These are phyloP conservation scores for Hypericum perforatum DNA, from an alignment of 345 rosid species.

Conservation along the genomic window DNA sequence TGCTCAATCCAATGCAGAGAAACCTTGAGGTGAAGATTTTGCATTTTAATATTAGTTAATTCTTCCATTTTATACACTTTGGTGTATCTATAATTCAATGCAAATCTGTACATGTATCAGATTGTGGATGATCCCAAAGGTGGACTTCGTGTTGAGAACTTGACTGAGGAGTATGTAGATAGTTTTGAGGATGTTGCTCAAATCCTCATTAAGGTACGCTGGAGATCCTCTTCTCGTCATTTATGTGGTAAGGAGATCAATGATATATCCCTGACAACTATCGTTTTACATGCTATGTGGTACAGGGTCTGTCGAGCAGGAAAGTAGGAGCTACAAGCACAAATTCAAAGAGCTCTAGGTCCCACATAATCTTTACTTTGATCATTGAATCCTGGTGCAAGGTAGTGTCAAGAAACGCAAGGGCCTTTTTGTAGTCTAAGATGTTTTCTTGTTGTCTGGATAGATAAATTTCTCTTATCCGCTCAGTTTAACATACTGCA, in stretches of 20 bases:
- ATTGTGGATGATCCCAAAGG: conserved; percentile 72
- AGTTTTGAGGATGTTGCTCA: conserved; percentile 79
- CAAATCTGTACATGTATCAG: conserved; percentile 22
- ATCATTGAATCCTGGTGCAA: conserved; percentile 73
- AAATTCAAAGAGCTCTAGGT: conserved; percentile 92
- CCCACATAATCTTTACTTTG: conserved; percentile 66
- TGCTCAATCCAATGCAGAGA: conserved; percentile 83
- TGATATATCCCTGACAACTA: not conserved
- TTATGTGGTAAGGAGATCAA: not conserved
- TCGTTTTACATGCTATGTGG: not conserved
- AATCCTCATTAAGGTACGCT: conserved; percentile 72
- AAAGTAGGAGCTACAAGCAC: conserved; percentile 94
- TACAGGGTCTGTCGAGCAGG: conserved; percentile 85
- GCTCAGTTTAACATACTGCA: no score
- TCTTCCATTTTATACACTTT: not conserved
- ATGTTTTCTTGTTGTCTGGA: no score
- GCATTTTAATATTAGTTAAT: no score
- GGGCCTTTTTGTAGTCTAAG: not conserved
- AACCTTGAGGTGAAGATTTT: conserved; percentile 58
- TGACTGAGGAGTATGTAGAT: conserved; percentile 79
- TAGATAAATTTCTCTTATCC: no score
- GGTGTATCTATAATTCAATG: no score
- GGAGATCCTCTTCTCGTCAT: not conserved
- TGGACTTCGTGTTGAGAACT: conserved; percentile 71
- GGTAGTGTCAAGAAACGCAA: conserved; percentile 24